Evolutionary conservation across 2,329 filamentous ascomycete species (phyloP), one percentile per base, ranked within the genome.

Genomic region (Neopestalotiopsis sp.): DNA sequence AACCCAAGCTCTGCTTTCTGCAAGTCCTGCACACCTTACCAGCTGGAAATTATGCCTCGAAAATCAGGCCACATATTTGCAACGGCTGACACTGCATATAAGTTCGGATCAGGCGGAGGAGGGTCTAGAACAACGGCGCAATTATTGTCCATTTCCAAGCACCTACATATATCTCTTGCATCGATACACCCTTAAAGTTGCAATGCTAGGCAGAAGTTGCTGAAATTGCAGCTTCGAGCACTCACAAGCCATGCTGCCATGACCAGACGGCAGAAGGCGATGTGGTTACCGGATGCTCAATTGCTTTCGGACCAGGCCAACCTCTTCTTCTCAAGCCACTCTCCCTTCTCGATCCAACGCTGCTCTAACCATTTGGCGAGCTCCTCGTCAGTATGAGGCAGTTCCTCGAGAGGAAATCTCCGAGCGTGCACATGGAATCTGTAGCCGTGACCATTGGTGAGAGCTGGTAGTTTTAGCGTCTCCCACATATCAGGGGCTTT

Each of bases 401-500:
- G 77, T 45, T 84, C 80, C 64, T 82, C 81, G n/a, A 88, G 77
- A 2, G 81, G 79, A 70, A 86, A 88, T 56, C 84, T 79, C 59
- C 83, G 79, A 20, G 81, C 81, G 71, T 88, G 83, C 28, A 88
- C 81, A 72, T 88, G 84, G 71, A 88, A 87, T 69, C 79, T 80
- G 74, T 82, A 86, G 38, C 79, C 84, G 66, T 74, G 72, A 40
- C 76, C 77, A 34, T 73, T 71, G 72, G 81, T 84, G 66, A 88
- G 70, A 7, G 74, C 70, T 0, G 80, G 77, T 10, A 81, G 74
- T 70, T 83, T 83, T 53, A 88, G 75, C 12, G 85, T 86, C 67
- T 88, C 82, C 85, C 85, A 88, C 73, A 88, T 88, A 13, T 79
- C 81, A 13, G 86, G 86, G 2, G 84, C 84, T 61, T 79, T 75